A percentile compares a stretch with the other conserved stretches of the same genome.
phyloP scores from a whole-genome alignment of 306 rosid species.

The Alnus glutinosa region DNA sequence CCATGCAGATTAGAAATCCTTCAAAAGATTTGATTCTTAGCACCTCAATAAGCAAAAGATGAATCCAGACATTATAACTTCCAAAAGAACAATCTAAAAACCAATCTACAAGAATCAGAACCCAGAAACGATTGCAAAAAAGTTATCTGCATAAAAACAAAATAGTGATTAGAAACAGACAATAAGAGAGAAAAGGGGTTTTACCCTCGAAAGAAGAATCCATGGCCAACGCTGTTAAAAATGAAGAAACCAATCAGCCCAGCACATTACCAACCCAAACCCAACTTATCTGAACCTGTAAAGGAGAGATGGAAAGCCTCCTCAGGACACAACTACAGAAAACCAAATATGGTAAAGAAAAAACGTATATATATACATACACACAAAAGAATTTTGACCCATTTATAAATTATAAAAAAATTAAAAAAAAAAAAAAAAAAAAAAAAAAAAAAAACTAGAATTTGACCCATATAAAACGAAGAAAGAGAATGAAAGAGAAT shows the following conservation, averaged over 20 bases:
- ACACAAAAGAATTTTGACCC: neutral
- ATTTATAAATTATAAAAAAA: too few relatives aligned
- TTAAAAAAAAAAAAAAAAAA: neutral
- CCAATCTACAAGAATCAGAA: constrained; percentile 21
- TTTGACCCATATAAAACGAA: constrained; percentile 7
- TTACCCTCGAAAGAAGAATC: constrained; percentile 80
- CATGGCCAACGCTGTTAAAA: constrained; percentile 48
- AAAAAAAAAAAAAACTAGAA: neutral
- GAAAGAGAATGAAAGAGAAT: constrained; percentile 25
- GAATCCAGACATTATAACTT: constrained; percentile 4
- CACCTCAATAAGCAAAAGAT: constrained; percentile 20
- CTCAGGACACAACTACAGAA: constrained; percentile 13
- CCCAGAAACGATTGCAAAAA: constrained; percentile 18
- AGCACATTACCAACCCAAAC: constrained; percentile 62
- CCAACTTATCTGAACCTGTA: constrained; percentile 47
- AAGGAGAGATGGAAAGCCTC: constrained; percentile 28
- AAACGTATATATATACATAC: neutral
- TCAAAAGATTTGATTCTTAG: constrained; percentile 20
- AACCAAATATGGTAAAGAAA: constrained; percentile 5
- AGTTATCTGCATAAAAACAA: neutral
- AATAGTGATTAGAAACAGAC: neutral
- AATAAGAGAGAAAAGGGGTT: constrained; percentile 5
- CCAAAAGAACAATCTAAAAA: neutral
- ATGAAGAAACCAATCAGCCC: constrained; percentile 40
- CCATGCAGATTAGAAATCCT: constrained; percentile 26